Evolutionary conservation across 1,139 yeast genomes (phyloP), one percentile per base, ranked within the genome.

Genomic region (Saccharomyces hybrid): DNA sequence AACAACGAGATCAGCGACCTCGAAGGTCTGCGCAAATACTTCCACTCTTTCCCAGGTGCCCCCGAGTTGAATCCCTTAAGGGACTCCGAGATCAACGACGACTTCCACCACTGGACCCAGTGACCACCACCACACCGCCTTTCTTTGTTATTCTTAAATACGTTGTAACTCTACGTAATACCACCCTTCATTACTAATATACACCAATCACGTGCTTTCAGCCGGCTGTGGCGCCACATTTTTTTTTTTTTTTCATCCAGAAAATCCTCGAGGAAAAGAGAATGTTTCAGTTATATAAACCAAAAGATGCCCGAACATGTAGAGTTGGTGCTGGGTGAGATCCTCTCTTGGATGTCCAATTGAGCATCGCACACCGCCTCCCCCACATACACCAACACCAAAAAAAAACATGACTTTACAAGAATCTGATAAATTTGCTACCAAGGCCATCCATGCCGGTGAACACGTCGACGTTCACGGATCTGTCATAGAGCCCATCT

Each of bases 361-460:
- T 31, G 20, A 49, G 16, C n/a, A n/a, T n/a, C n/a, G n/a, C n/a
- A n/a, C n/a, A n/a, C n/a, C n/a, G 11, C 20, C 5, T 13, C n/a
- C n/a, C n/a, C n/a, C n/a, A n/a, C n/a, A n/a, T 14, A 31, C 14
- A 31, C 16, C 26, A 25, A 25, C 3, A 25, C 26, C 20, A n/a
- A 47, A 16, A 16, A 47, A 51, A 46, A 55, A 51, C 59, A 64
- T 67, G 67, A 64, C 58, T 49, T 56, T 60, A 47, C 60, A 62
- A 61, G 60, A 70, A 50, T 58, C 69, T 55, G 72, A 71, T 56
- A 65, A 67, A 55, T 88, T 88, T 67, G 91, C 88, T 58, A 88
- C 96, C 56, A 78, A 78, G 65, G 96, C 96, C 54, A 85, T 88
- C 65, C 96, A 88, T 71, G 85, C 87, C 41, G 96, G 96, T 61